These are phyloP conservation scores for Quercus glauca DNA, from an alignment of 306 rosid species.

Conservation along the genomic window DNA sequence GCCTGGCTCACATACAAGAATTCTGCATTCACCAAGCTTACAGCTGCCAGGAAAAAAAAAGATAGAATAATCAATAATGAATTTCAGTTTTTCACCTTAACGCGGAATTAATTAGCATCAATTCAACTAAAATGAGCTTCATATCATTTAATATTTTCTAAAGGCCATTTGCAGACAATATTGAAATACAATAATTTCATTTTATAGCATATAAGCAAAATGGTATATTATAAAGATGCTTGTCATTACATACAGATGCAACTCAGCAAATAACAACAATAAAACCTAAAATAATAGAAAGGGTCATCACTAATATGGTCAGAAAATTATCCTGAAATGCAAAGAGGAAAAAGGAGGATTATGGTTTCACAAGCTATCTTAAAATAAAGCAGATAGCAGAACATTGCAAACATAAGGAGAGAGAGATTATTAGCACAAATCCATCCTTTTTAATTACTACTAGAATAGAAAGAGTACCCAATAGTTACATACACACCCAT, in stretches of 20 bases:
- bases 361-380: not conserved
- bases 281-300: not conserved
- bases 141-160: not conserved
- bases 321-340: not conserved
- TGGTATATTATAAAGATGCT: no score
- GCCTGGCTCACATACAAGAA: slow-evolving; percentile 83
- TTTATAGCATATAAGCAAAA: no score
- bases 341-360: not conserved
- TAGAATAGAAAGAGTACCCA: no score
- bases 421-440: not conserved
- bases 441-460: no score
- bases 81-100: not conserved
- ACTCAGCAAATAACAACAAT: no score
- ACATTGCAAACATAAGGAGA: not conserved
- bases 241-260: no score
- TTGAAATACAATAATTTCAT: no score
- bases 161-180: no score
- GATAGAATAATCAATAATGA: not conserved
- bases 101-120: slow-evolving; percentile 15
- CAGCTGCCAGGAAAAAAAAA: no score
- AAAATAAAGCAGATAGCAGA: not conserved
- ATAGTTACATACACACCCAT: no score
- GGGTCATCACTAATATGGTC: not conserved
- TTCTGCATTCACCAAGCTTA: slow-evolving; percentile 42
- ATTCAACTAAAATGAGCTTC: not conserved